Percentiles rank a stretch among this genome's conserved stretches.
Conservation (phyloP, 1,284 basidiomycete genomes). For the Marasmius oreades region DNA sequence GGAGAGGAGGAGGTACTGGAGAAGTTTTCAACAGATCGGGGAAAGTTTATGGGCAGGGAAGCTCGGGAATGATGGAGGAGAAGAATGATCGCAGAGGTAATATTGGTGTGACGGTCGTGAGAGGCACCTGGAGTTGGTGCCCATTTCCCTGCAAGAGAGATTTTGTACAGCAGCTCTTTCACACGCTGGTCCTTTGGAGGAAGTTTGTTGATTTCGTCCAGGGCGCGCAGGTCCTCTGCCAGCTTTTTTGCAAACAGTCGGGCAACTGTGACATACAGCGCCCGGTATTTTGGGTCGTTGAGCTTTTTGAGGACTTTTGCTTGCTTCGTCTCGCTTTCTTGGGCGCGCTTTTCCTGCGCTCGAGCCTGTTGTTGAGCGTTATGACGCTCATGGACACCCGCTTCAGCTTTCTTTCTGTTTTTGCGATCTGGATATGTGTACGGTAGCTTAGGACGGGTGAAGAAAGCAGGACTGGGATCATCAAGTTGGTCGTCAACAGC, state of each 20-base stretch:
- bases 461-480: slow-evolving; percentile 21
- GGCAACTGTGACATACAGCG: slow-evolving; percentile 60
- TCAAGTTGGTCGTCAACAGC: slow-evolving; percentile 46
- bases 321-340: slow-evolving; percentile 23
- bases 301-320: slow-evolving; percentile 41
- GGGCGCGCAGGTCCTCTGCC: slow-evolving; percentile 38
- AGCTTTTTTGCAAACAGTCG: slow-evolving; percentile 57
- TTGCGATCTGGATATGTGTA: slow-evolving; percentile 1
- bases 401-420: not conserved
- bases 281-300: slow-evolving; percentile 43
- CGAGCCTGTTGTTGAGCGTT: slow-evolving; percentile 13
- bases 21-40: slow-evolving; percentile 19
- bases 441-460: slow-evolving; percentile 26
- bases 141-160: slow-evolving; percentile 67
- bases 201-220: slow-evolving; percentile 31
- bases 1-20: not conserved
- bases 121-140: slow-evolving; percentile 55
- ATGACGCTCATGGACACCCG: not conserved
- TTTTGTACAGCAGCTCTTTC: slow-evolving; percentile 31
- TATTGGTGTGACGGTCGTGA: slow-evolving; percentile 62
- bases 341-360: slow-evolving; percentile 19
- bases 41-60: slow-evolving; percentile 14
- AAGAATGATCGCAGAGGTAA: slow-evolving; percentile 57
- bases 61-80: slow-evolving; percentile 41
- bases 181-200: slow-evolving; percentile 20